Conservation (phyloP, 2,329 filamentous ascomycete genomes). For the Fusarium virguliforme region DNA sequence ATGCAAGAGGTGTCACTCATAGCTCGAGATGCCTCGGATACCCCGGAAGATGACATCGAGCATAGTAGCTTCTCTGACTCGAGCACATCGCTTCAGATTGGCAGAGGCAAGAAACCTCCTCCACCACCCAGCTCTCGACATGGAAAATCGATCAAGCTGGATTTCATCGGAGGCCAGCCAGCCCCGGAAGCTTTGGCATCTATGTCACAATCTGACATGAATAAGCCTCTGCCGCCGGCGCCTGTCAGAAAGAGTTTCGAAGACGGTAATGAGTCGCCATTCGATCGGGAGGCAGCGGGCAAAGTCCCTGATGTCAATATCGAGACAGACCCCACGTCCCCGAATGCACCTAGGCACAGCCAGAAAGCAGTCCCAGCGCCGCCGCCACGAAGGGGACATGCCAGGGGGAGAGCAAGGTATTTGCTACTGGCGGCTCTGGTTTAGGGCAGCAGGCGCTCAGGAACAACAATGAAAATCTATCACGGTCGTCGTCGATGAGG, state of each 20-base stretch:
- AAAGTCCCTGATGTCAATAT: slow-evolving; percentile 64
- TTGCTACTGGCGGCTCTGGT: slow-evolving; percentile 39
- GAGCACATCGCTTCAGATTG: slow-evolving; percentile 47
- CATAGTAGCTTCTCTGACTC: slow-evolving; percentile 50
- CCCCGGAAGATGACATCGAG: slow-evolving; percentile 45
- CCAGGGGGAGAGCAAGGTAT: slow-evolving; percentile 61
- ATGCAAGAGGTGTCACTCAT: slow-evolving; percentile 45
- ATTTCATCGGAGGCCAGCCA: slow-evolving; percentile 56
- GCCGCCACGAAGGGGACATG: slow-evolving; percentile 66
- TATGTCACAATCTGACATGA: slow-evolving; percentile 47
- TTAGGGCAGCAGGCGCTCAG: slow-evolving; percentile 26
- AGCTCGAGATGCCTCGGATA: slow-evolving; percentile 43
- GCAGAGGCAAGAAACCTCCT: slow-evolving; percentile 72
- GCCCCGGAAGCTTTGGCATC: slow-evolving; percentile 37
- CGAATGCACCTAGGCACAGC: slow-evolving; percentile 55
- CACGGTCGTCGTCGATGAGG: slow-evolving; percentile 66
- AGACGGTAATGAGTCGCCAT: slow-evolving; percentile 66
- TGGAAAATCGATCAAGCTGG: slow-evolving; percentile 78
- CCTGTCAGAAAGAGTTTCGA: slow-evolving; percentile 65
- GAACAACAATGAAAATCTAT: slow-evolving; percentile 56
- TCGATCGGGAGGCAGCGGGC: slow-evolving; percentile 69
- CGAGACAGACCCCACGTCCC: slow-evolving; percentile 52
- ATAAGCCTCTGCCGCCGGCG: slow-evolving; percentile 73
- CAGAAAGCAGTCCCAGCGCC: slow-evolving; percentile 67
- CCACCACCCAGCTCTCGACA: slow-evolving; percentile 83